Evolutionary conservation across 768 basidiomycete genomes (phyloP).

Genomic region (Amanita polypyramis): DNA sequence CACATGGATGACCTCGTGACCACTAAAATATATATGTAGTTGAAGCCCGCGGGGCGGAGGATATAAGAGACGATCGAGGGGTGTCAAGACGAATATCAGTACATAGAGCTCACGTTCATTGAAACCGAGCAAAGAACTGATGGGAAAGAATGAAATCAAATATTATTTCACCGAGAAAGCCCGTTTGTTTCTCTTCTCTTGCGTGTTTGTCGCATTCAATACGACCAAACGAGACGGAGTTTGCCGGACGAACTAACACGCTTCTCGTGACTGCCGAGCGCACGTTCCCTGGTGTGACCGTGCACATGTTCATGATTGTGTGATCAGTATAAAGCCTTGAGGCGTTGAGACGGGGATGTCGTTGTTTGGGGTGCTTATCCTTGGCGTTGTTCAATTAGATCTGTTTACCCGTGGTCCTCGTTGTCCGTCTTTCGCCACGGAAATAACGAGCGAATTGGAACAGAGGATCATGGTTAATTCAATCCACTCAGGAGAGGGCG

Average conservation of each 20-base stretch:
- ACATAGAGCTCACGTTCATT: background rate
- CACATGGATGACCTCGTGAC: too few species aligned
- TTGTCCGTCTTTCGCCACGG: background rate
- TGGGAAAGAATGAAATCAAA: background rate
- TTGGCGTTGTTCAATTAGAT: background rate
- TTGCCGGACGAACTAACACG: background rate
- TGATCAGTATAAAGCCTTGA: background rate
- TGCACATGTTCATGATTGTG: background rate
- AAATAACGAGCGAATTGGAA: background rate
- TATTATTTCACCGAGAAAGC: background rate
- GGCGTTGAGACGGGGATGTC: background rate
- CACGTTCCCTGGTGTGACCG: background rate
- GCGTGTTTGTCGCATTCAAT: background rate
- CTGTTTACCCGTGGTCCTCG: background rate
- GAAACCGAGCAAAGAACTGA: background rate
- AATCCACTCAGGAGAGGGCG: background rate
- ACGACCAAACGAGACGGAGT: background rate
- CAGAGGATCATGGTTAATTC: background rate
- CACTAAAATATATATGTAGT: too few species aligned
- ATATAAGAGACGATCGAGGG: background rate
- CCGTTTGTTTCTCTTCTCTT: background rate
- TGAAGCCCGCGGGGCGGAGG: background rate
- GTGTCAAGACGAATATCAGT: background rate
- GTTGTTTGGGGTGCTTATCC: conserved; percentile 1
- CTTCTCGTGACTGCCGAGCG: conserved; percentile 2